Conservation (phyloP, 306 rosid species). For the Quillaja saponaria region DNA sequence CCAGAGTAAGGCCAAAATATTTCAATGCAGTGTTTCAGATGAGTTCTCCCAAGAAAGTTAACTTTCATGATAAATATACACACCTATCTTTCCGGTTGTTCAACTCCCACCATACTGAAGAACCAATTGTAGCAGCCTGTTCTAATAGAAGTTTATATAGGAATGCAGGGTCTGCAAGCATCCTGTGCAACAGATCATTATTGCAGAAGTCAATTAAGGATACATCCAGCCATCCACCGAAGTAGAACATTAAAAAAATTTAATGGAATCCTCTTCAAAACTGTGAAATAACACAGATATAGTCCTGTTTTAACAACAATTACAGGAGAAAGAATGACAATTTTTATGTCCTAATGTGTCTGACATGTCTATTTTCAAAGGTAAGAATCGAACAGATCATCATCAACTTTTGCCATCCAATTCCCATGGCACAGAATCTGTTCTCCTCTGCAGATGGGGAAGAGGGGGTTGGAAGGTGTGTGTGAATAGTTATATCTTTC, state of each 20-base stretch:
- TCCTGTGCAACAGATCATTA: conserved; percentile 55
- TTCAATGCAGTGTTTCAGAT: conserved; percentile 25
- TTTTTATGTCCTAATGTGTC: conserved; percentile 8
- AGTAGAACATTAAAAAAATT: conserved; percentile 22
- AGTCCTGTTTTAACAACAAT: background rate
- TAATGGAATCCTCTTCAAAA: conserved; percentile 4
- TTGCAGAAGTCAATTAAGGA: conserved; percentile 15
- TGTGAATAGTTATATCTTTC: conserved; percentile 1
- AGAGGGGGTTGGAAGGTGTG: background rate
- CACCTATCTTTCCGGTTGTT: conserved; percentile 90
- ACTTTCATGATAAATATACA: conserved; percentile 17
- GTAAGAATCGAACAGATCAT: conserved; percentile 7
- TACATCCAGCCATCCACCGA: background rate
- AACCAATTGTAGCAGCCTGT: conserved; percentile 80
- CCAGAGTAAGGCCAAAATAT: conserved; percentile 26
- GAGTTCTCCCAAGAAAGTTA: conserved; percentile 21
- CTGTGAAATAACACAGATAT: background rate
- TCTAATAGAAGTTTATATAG: conserved; percentile 78
- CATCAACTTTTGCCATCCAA: background rate
- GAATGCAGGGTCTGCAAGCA: conserved; percentile 97
- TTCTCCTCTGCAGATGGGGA: background rate
- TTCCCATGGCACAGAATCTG: conserved; percentile 23
- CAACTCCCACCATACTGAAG: conserved; percentile 89
- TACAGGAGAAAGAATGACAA: conserved; percentile 15
- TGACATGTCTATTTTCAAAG: background rate